Percentiles rank a stretch among this genome's conserved stretches.
Conservation (phyloP, 1,139 yeast species). For the Geotrichum bryndzae region DNA sequence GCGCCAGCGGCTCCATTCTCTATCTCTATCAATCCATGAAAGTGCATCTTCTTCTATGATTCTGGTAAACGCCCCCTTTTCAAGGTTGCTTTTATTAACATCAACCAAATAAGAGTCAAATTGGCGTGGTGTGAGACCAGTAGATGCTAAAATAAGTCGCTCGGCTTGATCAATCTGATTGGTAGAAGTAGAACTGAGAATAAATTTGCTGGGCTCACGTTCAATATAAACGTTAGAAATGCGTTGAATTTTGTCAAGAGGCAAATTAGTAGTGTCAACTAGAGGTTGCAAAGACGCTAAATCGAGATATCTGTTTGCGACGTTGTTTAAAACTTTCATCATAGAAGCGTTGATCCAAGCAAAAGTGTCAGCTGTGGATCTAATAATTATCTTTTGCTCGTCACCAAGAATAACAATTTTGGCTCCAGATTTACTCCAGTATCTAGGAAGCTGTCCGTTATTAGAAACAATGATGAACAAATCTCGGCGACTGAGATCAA, state of each 20-base stretch:
- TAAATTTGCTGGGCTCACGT: conserved; percentile 19
- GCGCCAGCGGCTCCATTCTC: conserved; percentile 30
- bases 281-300: conserved; percentile 21
- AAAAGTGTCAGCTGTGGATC: conserved; percentile 34
- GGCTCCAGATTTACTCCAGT: conserved; percentile 53
- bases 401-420: conserved; percentile 42
- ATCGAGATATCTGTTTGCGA: conserved; percentile 24
- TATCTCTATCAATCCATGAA: conserved; percentile 30
- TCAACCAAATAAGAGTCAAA: conserved; percentile 23
- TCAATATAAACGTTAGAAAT: conserved; percentile 32
- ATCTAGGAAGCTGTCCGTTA: conserved; percentile 44
- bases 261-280: conserved; percentile 21
- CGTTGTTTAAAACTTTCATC: conserved; percentile 24
- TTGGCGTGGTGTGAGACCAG: conserved; percentile 21
- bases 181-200: conserved; percentile 25
- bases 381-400: conserved; percentile 35
- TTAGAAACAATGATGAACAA: conserved; percentile 46
- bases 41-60: conserved; percentile 32
- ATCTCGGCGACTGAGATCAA: conserved; percentile 42
- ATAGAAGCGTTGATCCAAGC: conserved; percentile 36
- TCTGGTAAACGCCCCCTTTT: conserved; percentile 19
- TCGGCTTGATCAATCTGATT: conserved; percentile 25
- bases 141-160: conserved; percentile 26
- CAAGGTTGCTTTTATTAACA: conserved; percentile 16
- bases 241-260: conserved; percentile 28